These are phyloP conservation scores for Hura crepitans DNA, from an alignment of 441 rosid genomes.

Conservation along the genomic window DNA sequence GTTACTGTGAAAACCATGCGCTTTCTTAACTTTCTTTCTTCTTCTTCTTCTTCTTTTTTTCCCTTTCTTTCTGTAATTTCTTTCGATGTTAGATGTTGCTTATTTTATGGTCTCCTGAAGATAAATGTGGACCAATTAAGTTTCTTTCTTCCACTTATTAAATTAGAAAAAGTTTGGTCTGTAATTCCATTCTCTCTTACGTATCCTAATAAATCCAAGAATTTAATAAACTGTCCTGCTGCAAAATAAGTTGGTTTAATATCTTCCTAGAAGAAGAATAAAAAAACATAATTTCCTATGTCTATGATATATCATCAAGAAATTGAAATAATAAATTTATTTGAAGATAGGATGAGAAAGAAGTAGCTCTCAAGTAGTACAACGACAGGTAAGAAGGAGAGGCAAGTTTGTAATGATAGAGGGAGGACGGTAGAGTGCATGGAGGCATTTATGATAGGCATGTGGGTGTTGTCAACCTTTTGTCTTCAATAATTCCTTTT, in stretches of 20 bases:
- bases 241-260: too few relatives aligned
- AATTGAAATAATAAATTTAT: too few relatives aligned
- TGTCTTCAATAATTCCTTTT: slow-evolving; percentile 35
- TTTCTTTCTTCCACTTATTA: not conserved
- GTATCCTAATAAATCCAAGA: too few relatives aligned
- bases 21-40: too few relatives aligned
- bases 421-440: slow-evolving; percentile 14
- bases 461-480: slow-evolving; percentile 33
- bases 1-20: slow-evolving; percentile 22
- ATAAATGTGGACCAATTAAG: not conserved
- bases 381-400: not conserved
- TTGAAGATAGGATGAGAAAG: too few relatives aligned
- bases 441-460: slow-evolving; percentile 21
- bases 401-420: slow-evolving; percentile 5
- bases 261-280: too few relatives aligned
- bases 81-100: not conserved
- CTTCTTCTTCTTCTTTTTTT: not conserved
- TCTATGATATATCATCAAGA: too few relatives aligned
- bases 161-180: not conserved
- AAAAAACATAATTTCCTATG: too few relatives aligned
- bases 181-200: too few relatives aligned
- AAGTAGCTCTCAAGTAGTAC: too few relatives aligned
- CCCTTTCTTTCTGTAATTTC: slow-evolving; percentile 13
- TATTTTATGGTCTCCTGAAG: not conserved
- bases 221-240: too few relatives aligned